Evolutionary conservation across 2,329 filamentous ascomycete species (phyloP).

Genomic region (Aureobasidium sp.): DNA sequence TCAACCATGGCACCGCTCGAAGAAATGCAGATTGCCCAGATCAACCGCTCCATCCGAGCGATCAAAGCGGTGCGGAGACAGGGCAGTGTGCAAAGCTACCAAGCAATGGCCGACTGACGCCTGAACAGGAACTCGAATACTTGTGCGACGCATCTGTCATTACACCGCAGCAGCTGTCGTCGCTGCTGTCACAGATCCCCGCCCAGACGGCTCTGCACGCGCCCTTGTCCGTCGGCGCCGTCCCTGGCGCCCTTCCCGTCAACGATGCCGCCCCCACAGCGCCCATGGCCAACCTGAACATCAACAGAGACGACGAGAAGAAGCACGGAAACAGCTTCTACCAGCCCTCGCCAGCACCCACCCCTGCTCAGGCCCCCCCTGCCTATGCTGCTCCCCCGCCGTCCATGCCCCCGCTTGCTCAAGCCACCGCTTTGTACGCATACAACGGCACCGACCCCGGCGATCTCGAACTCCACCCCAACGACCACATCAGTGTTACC

Average conservation of each 20-base stretch:
- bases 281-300: constrained; percentile 27
- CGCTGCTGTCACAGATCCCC: constrained; percentile 66
- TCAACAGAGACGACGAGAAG: constrained; percentile 29
- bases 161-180: constrained; percentile 63
- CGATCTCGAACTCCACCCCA: constrained; percentile 70
- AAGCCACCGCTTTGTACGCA: constrained; percentile 73
- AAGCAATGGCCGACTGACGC: constrained; percentile 3
- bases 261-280: constrained; percentile 21
- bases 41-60: constrained; percentile 75
- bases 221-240: constrained; percentile 29
- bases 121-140: constrained; percentile 76
- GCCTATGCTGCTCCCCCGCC: constrained; percentile 41
- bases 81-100: background rate
- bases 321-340: constrained; percentile 27
- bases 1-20: constrained; percentile 27
- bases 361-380: constrained; percentile 42
- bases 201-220: constrained; percentile 52
- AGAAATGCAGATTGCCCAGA: constrained; percentile 48
- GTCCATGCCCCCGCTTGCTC: constrained; percentile 49
- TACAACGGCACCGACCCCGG: constrained; percentile 74
- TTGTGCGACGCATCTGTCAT: constrained; percentile 78
- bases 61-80: constrained; percentile 65
- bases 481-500: constrained; percentile 70
- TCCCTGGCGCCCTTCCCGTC: constrained; percentile 21
- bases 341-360: constrained; percentile 30